Conservation (phyloP, 495 filamentous ascomycete genomes). For the Aspergillus ostianus region DNA sequence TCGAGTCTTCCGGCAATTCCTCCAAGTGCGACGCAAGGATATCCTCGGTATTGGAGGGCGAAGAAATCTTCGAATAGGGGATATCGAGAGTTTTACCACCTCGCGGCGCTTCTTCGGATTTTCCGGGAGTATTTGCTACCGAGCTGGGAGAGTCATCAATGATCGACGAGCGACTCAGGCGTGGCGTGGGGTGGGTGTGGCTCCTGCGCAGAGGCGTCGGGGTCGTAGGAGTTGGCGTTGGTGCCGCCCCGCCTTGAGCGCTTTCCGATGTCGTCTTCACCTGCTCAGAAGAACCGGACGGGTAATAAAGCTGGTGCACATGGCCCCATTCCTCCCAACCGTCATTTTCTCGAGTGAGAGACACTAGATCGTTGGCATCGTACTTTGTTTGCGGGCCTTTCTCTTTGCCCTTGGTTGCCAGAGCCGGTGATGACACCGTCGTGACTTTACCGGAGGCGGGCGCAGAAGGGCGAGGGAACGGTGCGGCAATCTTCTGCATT, state of each 20-base stretch:
- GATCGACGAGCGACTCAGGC: constrained; percentile 43
- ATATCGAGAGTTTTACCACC: constrained; percentile 69
- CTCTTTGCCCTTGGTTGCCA: constrained; percentile 70
- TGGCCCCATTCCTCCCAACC: constrained; percentile 68
- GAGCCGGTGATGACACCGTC: constrained; percentile 41
- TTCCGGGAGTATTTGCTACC: constrained; percentile 26
- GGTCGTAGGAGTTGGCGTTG: constrained; percentile 38
- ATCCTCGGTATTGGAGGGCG: constrained; percentile 57
- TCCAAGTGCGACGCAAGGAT: constrained; percentile 61
- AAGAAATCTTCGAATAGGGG: constrained; percentile 59
- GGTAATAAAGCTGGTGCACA: constrained; percentile 66
- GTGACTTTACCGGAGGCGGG: constrained; percentile 17
- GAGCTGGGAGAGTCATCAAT: constrained; percentile 53
- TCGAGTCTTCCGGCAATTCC: constrained; percentile 66
- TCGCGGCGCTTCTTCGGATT: constrained; percentile 38
- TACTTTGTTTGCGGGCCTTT: constrained; percentile 52
- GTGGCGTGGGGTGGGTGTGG: constrained; percentile 55
- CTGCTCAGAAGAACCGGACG: constrained; percentile 33
- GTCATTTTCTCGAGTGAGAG: constrained; percentile 57
- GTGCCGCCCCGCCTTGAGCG: constrained; percentile 24
- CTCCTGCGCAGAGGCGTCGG: constrained; percentile 51
- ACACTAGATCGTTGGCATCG: constrained; percentile 73
- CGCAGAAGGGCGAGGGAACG: constrained; percentile 69
- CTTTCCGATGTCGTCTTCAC: constrained; percentile 27
- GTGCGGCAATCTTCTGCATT: constrained; percentile 75